A percentile compares a stretch with the other conserved stretches of the same genome.
These are phyloP conservation scores for Martiniozyma abietophila DNA, from an alignment of 805 yeast genomes.

Conservation along the genomic window DNA sequence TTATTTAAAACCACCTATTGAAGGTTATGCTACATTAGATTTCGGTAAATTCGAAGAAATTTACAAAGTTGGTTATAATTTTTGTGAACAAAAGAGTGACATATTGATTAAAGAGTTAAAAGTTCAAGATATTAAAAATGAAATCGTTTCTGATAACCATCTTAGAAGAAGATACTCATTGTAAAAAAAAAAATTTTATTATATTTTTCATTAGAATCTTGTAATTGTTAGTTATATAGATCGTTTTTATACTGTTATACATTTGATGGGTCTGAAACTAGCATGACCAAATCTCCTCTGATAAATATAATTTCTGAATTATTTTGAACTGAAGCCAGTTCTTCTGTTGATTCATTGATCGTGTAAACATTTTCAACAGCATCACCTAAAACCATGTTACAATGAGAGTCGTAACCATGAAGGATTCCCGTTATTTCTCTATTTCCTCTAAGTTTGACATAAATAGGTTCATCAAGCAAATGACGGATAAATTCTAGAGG, in stretches of 20 bases:
- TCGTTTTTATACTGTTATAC: constrained; percentile 10
- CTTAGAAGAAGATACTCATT: constrained; percentile 56
- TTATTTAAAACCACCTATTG: constrained; percentile 91
- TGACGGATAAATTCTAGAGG: constrained; percentile 88
- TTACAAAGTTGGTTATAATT: constrained; percentile 66
- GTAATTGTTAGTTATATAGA: neutral
- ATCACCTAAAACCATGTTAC: constrained; percentile 91
- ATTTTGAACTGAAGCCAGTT: constrained; percentile 37
- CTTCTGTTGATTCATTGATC: constrained; percentile 39
- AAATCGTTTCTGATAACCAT: constrained; percentile 4
- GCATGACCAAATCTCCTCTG: constrained; percentile 94
- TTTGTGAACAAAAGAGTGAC: constrained; percentile 52
- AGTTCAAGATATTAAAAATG: constrained; percentile 20
- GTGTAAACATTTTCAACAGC: constrained; percentile 76
- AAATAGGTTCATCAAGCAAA: constrained; percentile 77
- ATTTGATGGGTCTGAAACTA: constrained; percentile 40
- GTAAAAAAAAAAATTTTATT: constrained; percentile 18
- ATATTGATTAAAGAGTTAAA: constrained; percentile 39
- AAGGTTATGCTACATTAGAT: constrained; percentile 82
- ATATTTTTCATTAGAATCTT: neutral
- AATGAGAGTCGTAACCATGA: constrained; percentile 93
- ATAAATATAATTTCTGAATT: constrained; percentile 85
- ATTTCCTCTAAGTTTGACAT: constrained; percentile 87
- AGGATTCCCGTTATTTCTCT: constrained; percentile 84
- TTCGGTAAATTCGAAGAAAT: constrained; percentile 90